Evolutionary conservation across 371 early-diverging fungal genomes (phyloP), one percentile per base, ranked within the genome.

Genomic region (Phascolomyces articulosus): DNA sequence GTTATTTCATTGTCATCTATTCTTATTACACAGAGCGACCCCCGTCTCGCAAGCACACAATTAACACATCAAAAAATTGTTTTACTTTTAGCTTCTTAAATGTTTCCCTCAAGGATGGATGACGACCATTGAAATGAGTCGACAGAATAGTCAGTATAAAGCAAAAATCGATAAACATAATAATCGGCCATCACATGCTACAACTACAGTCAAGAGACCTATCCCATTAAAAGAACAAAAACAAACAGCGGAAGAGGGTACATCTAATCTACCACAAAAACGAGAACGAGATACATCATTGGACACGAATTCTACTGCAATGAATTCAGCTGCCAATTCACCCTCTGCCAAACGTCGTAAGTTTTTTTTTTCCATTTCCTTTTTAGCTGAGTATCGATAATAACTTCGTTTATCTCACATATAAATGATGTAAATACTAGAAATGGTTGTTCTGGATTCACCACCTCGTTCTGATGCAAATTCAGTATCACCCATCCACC

Each of bases 21-120:
- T n/a, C n/a, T n/a, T n/a, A n/a, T n/a, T n/a, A n/a, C n/a, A n/a
- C n/a, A n/a, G n/a, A n/a, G n/a, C n/a, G n/a, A n/a, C n/a, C n/a
- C n/a, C n/a, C n/a, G n/a, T n/a, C n/a, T n/a, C n/a, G n/a, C n/a
- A n/a, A n/a, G n/a, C n/a, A n/a, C n/a, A n/a, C n/a, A n/a, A n/a
- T n/a, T n/a, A n/a, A n/a, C 23, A 18, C 40, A n/a, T 11, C 23
- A 51, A 23, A 23, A 58, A 38, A 1, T 18, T 57, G 2, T 38
- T 18, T 29, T 20, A 31, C 47, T 29, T 26, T 28, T 68, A 86
- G 84, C 61, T 86, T 15, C 27, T 84, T 9, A 65, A 68, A 0
- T 75, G 77, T 16, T 86, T 82, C 66, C 87, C 87, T 9, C 68
- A 71, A 11, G 80, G 80, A 16, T 84, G 84, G 84, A 83, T 83